Evolutionary conservation across 2,329 filamentous ascomycete species (phyloP), one percentile per base, ranked within the genome.

Genomic region (Clarireedia sp.): DNA sequence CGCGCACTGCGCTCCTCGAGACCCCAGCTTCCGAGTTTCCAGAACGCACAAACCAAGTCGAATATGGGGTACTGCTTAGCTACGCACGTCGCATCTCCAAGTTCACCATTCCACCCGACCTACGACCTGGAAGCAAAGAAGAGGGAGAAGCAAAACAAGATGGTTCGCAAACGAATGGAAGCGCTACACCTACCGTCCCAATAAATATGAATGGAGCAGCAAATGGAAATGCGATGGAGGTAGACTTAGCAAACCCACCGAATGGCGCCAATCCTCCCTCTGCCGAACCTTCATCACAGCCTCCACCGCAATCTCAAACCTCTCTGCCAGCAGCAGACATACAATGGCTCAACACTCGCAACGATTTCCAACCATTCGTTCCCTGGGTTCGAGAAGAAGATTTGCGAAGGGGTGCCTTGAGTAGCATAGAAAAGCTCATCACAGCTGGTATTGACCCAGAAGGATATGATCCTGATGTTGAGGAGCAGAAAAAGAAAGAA

Each of bases 31-130:
- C 82, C 5, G 73, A 72, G 21, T 80, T 81, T 60, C 76, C 80
- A 5, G 68, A 75, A 6, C 72, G 70, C 4, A 72, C 76, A 2
- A 78, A 74, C 66, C 71, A 76, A 9, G 79, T 94, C 49, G 79
- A 79, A 3, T 89, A 90, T 66, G 78, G 83, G 45, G 85, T 91
- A 62, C 80, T 95, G 0, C 82, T 95, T 21, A 78, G 76, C 59
- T 94, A 89, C 68, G 89, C 89, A 21, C 85, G 86, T 44, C 83
- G 85, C 60, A 94, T 95, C 66, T 87, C 85, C 69, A 87, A 85
- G 68, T 90, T 85, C 61, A 92, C 89, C 0, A 78, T 90, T 12
- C 88, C 89, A 0, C 60, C 63, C 8, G 64, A 55, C 5, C 24
- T n/a, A 16, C 52, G 52, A 50, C 21, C n/a, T 24, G n/a, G n/a